Percentiles rank a stretch among this genome's conserved stretches.
phyloP scores from a whole-genome alignment of 2,329 filamentous ascomycete species.

The Fusarium kyushuense region DNA sequence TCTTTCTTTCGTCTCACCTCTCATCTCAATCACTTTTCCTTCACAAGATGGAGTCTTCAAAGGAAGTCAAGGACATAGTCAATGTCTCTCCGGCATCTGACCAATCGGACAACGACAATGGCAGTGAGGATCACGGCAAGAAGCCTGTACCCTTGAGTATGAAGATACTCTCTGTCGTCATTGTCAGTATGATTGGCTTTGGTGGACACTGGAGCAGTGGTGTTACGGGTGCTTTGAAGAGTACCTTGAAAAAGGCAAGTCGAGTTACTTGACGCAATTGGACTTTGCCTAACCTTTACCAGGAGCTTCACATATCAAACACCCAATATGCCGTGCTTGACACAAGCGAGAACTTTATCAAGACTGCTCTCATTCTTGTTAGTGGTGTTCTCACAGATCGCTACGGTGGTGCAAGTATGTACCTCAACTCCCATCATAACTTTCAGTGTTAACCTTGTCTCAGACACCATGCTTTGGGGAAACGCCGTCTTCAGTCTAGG shows the following conservation, averaged over 20 bases:
- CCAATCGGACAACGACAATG: conserved; percentile 20
- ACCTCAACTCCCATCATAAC: no score
- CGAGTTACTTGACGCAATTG: fast-evolving
- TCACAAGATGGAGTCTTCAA: conserved; percentile 7
- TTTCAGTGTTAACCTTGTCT: not conserved
- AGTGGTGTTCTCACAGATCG: conserved; percentile 69
- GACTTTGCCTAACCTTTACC: not conserved
- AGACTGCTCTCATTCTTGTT: conserved; percentile 65
- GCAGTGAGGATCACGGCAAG: conserved; percentile 38
- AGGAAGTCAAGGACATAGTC: conserved; percentile 25
- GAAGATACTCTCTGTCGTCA: conserved; percentile 57
- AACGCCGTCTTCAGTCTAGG: conserved; percentile 70
- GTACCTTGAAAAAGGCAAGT: conserved; percentile 66
- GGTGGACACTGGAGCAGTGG: conserved; percentile 71
- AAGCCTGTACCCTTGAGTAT: conserved; percentile 46
- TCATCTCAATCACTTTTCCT: not conserved
- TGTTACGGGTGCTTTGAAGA: conserved; percentile 71
- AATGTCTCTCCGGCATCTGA: conserved; percentile 18
- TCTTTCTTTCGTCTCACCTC: conserved; percentile 20
- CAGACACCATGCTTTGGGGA: conserved; percentile 68
- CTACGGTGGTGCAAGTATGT: conserved; percentile 66
- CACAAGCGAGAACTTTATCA: conserved; percentile 72
- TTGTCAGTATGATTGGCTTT: conserved; percentile 68
- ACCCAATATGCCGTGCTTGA: conserved; percentile 69
- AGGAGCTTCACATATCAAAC: conserved; percentile 69